These are phyloP conservation scores for Hygrophorus russula DNA, from an alignment of 768 basidiomycete genomes.

Conservation along the genomic window DNA sequence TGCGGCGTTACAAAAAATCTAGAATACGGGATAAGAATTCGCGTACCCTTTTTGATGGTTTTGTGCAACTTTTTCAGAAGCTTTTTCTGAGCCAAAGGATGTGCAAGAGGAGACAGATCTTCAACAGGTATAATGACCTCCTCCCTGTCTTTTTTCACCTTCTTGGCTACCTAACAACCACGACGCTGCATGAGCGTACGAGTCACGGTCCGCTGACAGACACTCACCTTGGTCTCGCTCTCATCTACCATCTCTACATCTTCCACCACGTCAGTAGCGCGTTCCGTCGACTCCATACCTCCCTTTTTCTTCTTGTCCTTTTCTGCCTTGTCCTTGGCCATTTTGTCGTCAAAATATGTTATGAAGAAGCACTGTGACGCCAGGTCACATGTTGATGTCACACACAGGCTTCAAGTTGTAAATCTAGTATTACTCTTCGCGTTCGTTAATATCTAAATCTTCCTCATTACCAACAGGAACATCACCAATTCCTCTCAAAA, in stretches of 20 bases:
- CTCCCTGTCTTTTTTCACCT: slow-evolving; percentile 52
- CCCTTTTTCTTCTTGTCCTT: slow-evolving; percentile 62
- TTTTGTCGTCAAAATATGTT: slow-evolving; percentile 10
- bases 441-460: too few species aligned
- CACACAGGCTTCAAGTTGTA: too few species aligned
- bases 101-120: slow-evolving; percentile 89
- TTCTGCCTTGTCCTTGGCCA: slow-evolving; percentile 72
- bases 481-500: slow-evolving; percentile 36
- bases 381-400: slow-evolving; percentile 1
- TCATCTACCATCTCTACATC: slow-evolving; percentile 43
- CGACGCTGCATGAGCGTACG: slow-evolving; percentile 9
- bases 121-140: slow-evolving; percentile 60
- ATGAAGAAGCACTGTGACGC: background rate
- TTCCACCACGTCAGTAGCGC: slow-evolving; percentile 16
- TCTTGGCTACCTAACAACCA: slow-evolving; percentile 35
- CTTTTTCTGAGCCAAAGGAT: slow-evolving; percentile 89
- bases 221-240: slow-evolving; percentile 21
- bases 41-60: slow-evolving; percentile 80
- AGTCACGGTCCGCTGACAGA: slow-evolving; percentile 3
- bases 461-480: slow-evolving; percentile 29
- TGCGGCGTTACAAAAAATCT: background rate
- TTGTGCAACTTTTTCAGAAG: slow-evolving; percentile 91
- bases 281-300: slow-evolving; percentile 26
- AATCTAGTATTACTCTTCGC: too few species aligned
- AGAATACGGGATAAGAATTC: background rate